Evolutionary conservation across 306 rosid species (phyloP), one percentile per base, ranked within the genome.

Genomic region (Coriaria nepalensis): DNA sequence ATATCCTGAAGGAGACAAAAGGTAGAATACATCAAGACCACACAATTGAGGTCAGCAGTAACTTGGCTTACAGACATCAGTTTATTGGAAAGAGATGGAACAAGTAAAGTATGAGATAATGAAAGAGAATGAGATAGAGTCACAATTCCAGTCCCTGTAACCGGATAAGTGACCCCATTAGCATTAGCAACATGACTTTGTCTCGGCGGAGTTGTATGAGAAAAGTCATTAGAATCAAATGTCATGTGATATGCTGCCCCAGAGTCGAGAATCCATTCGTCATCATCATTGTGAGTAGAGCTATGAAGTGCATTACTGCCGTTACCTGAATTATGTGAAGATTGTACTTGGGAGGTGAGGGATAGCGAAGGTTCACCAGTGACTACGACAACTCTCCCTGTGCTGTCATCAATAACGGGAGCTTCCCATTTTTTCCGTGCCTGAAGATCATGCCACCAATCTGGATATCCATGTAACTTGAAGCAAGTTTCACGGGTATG

Each of bases 1-100:
- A 59, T 49, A 40, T 59, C 64, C 41, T 49, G 33, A 12, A 48
- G 15, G 0, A 48, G 4, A 35, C 49, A 59, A 29, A 49, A 59
- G 2, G n/a, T 40, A 0, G 56, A 49, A 8, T 48, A 59, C 0
- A 49, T 49, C 8, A 59, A 9, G 2, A n/a, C 56, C 13, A 14
- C 20, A 40, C 56, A 59, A 10, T 59, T 33, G 8, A 59, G 8
- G 2, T 48, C 14, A 1, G 8, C 0, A 33, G 49, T 59, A 10
- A 29, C 47, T 33, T 39, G 41, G 3, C 48, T 7, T 5, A 60
- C 37, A 6, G n/a, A 50, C 0, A 60, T 2, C 5, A 60, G 5
- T 6, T 49, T 49, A 40, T 34, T 8, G 0, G 57, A 60, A 0
- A 35, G 32, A 33, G 57, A 40, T n/a, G 57, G 41, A 20, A 59